These are phyloP conservation scores for Paecilomyces variotii DNA, from an alignment of 2,329 filamentous ascomycete genomes.

Conservation along the genomic window DNA sequence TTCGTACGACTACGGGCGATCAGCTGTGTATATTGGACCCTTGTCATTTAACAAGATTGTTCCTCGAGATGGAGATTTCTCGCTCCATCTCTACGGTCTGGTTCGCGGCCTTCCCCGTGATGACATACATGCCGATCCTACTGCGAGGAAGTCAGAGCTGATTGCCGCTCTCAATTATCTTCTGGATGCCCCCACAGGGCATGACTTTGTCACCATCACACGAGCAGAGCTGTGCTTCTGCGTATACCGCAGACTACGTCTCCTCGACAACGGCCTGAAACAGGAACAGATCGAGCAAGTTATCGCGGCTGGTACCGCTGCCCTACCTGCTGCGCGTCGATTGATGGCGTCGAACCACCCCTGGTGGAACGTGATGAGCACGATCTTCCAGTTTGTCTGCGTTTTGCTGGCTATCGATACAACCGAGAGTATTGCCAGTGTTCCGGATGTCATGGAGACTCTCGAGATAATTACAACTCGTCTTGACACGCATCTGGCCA, in stretches of 20 bases:
- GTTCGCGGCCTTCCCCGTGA: slow-evolving; percentile 4
- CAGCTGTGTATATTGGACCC: slow-evolving; percentile 16
- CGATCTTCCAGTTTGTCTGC: slow-evolving; percentile 37
- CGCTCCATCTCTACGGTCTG: slow-evolving; percentile 10
- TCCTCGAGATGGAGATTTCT: slow-evolving; percentile 10
- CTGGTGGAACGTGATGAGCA: slow-evolving; percentile 39
- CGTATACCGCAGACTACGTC: slow-evolving; percentile 34
- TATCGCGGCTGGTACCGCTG: slow-evolving; percentile 24
- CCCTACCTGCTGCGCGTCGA: slow-evolving; percentile 25
- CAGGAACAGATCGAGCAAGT: slow-evolving; percentile 31
- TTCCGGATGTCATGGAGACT: slow-evolving; percentile 29
- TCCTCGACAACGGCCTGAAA: slow-evolving; percentile 29
- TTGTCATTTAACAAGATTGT: slow-evolving; percentile 8
- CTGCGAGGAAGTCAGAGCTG: slow-evolving; percentile 3
- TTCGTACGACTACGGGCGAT: slow-evolving; percentile 27
- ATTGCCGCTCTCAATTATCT: slow-evolving; percentile 8
- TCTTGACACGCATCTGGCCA: slow-evolving; percentile 22
- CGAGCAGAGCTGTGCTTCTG: slow-evolving; percentile 22
- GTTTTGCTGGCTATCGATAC: slow-evolving; percentile 35
- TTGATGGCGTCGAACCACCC: slow-evolving; percentile 27
- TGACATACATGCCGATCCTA: slow-evolving; percentile 3
- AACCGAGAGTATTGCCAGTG: slow-evolving; percentile 23
- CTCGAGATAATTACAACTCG: slow-evolving; percentile 29
- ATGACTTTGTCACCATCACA: slow-evolving; percentile 24
- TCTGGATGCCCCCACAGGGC: slow-evolving; percentile 7